Evolutionary conservation across 208 protist genomes (phyloP).

Genomic region (Leishmania martiniquensis): DNA sequence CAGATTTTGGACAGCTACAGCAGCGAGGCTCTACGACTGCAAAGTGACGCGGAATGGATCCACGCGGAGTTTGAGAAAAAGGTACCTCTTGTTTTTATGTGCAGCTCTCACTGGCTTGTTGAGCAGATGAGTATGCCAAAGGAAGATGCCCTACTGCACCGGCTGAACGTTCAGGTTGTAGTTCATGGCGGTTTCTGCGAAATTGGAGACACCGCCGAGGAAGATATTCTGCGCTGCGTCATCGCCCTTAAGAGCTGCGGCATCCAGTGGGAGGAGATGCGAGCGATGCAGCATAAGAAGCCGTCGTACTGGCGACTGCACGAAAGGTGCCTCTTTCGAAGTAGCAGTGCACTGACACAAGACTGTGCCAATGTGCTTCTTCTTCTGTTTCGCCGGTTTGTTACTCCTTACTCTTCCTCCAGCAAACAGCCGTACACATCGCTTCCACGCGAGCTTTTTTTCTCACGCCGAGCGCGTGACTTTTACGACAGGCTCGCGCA

Average conservation of each 20-base stretch:
- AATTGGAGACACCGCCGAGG: conserved; percentile 31
- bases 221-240: conserved; percentile 43
- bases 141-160: conserved; percentile 23
- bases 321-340: neutral
- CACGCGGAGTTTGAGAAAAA: conserved; percentile 14
- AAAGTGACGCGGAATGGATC: conserved; percentile 25
- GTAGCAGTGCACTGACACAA: neutral
- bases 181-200: conserved; percentile 59
- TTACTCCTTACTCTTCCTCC: conserved; percentile 39
- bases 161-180: conserved; percentile 37
- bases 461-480: conserved; percentile 32
- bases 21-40: conserved; percentile 49
- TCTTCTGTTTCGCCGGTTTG: conserved; percentile 72
- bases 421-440: conserved; percentile 54
- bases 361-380: conserved; percentile 46
- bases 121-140: conserved; percentile 24
- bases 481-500: conserved; percentile 45
- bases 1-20: conserved; percentile 65
- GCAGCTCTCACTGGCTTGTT: conserved; percentile 47
- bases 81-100: conserved; percentile 54
- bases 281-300: conserved; percentile 9
- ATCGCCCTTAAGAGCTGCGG: conserved; percentile 20
- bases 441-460: conserved; percentile 46
- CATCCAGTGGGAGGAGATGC: conserved; percentile 22
- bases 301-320: conserved; percentile 15